These are phyloP conservation scores for Amborella trichopoda DNA, from an alignment of 164 flowering plant species.

Conservation along the genomic window DNA sequence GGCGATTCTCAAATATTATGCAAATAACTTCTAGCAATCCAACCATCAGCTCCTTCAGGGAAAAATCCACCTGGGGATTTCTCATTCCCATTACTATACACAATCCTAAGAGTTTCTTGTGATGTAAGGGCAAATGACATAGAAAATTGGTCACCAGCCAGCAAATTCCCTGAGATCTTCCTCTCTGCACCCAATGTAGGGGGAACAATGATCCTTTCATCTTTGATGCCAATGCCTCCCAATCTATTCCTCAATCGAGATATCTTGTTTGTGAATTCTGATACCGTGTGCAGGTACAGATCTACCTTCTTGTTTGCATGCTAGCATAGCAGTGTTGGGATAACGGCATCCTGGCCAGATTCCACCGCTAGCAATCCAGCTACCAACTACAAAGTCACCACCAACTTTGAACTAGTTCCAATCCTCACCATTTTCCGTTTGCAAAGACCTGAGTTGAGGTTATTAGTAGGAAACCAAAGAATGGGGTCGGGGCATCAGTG, in stretches of 20 bases:
- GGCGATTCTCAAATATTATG: too few species aligned
- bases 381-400: conserved; percentile 25
- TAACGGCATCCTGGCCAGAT: conserved; percentile 83
- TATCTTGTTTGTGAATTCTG: conserved; percentile 46
- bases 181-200: conserved; percentile 36
- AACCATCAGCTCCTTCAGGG: background rate
- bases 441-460: background rate
- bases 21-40: background rate
- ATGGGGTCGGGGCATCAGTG: too few species aligned
- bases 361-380: conserved; percentile 75
- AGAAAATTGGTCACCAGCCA: background rate
- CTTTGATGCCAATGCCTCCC: conserved; percentile 41
- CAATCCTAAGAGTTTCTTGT: background rate
- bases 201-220: conserved; percentile 53
- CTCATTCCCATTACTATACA: background rate
- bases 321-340: conserved; percentile 44
- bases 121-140: background rate
- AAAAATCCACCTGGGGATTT: background rate
- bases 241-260: conserved; percentile 48
- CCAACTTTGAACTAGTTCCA: too few species aligned
- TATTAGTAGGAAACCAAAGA: background rate
- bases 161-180: background rate
- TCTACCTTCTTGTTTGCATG: conserved; percentile 15
- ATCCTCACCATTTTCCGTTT: too few species aligned
- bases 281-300: conserved; percentile 56